Base-by-base conservation (phyloP, 2,329 filamentous ascomycete species). In the Davidsoniella eucalypti region DNA sequence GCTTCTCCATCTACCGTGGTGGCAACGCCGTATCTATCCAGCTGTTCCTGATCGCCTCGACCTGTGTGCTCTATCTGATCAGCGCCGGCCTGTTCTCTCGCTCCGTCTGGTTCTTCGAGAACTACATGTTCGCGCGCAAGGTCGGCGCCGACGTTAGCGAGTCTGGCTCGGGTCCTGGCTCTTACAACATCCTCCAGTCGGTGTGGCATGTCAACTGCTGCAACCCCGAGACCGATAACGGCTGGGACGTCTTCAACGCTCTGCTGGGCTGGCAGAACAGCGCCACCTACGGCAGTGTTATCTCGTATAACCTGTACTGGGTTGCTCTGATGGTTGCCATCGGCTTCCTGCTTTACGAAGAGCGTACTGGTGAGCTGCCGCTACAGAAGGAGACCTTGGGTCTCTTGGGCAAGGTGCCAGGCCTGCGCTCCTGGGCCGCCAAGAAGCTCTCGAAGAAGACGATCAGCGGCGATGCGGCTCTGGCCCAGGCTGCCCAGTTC, bases 191-290 rank as follows among this genome's bases (percentile, higher is more conserved):
- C 56, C 69, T 70, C 45, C 68, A 80, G 57, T 84, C 75, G 51
- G 84, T 90, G 18, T 90, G 84, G 84, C 84, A 90, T 60, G 75
- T 90, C 54, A 87, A 90, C 61, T 64, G 78, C 65, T 84, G 79
- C 63, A 83, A 73, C 55, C 76, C 81, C 1, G 63, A 73, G 51
- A 62, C 78, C 39, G 76, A 80, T 55, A 78, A 78, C 25, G 78
- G 77, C 41, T 86, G 80, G 81, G 80, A 79, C 44, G 73, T 85
- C 53, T 84, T 86, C 69, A 84, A 84, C 58, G 72, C 80, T 36
- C 65, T 87, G 46, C 68, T 86, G 14, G 82, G 82, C 43, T 86
- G 81, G 78, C 10, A 54, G 51, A 90, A 90, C 65, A 82, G 80
- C 14, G 84, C 82, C 4, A 88, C 84, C 1, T 84, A 86, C 57